Base-by-base conservation (phyloP, 306 rosid genomes). In the Trifolium pratense region DNA sequence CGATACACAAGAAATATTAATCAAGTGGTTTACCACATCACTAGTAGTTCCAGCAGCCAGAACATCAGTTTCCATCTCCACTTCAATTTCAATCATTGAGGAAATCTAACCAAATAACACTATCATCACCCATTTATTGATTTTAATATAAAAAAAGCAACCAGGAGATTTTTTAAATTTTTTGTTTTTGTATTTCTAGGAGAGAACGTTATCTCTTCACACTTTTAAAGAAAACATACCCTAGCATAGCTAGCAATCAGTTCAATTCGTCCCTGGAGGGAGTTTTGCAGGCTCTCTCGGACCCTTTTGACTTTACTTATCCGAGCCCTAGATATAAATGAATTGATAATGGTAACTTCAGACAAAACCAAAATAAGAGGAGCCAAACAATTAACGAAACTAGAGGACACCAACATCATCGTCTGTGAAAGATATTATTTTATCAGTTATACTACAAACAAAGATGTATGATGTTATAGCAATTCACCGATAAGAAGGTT, bases 81-180 rank as follows among this genome's bases (percentile, higher is more conserved):
- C 95, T 80, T 94, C 99, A 42, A 94, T 91, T 85, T 94, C 99
- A 59, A 94, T 91, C 95, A 91, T 94, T 6, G 97, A 91, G 61
- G 99, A 91, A 43, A 94, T 87, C 99, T 91, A 86, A 61, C 62
- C 66, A 52, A 68, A 26, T 31, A 48, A 63, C 29, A 58, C 55
- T 55, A 68, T 75, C 31, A 70, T 69, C 69, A 39, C 21, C 14
- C 36, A 56, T 81, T 74, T 78, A 55, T 37, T 66, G 43, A 80
- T 51, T 73, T 14, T 16, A 59, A 59, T 31, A 63, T 45, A 32
- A 36, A 58, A 58, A 39, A 85, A 40, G 67, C 29, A 70, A 45
- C 37, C 55, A 42, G 55, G 36, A 59, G 23, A 46, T 37, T n/a
- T 60, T 7, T 29, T 63, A 1, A 21, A 23, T 23, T 29, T 29